Evolutionary conservation across 495 filamentous ascomycete genomes (phyloP), one percentile per base, ranked within the genome.

Genomic region (Bacidia rubella): DNA sequence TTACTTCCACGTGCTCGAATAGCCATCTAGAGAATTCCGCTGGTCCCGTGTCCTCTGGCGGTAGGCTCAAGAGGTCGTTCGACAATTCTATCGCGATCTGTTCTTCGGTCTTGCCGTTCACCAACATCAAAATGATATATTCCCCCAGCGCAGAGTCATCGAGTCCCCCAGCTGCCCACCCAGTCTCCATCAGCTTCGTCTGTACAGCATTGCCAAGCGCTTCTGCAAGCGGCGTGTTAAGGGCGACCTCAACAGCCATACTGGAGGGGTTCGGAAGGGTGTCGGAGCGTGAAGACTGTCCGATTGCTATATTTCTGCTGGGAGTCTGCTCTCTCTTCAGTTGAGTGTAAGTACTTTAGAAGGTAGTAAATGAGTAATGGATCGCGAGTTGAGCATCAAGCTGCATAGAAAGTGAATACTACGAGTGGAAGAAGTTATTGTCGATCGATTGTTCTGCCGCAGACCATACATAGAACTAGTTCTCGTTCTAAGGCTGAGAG

Each of bases 41-140:
- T 7, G 88, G 85, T 51, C 84, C 82, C 49, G 82, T 78, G 62
- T 95, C 87, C 47, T 93, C 88, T 50, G 86, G 81, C 0, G 79
- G 81, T 1, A 96, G 78, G 24, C 79, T 81, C 1, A 98, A 77
- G 39, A 97, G 77, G 59, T 98, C 93, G 53, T 83, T 86, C 9
- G 88, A 82, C 11, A 97, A 80, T 63, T 98, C 92, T 24, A 79
- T 77, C 2, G 89, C 86, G 56, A 97, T 88, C 60, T 95, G 83
- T 42, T 87, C 79, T 63, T 92, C 82, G 5, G 83, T 86, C 68
- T 95, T 95, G 53, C 89, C 86, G 65, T 96, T 96, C 53, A 83
- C 86, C 25, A 98, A 76, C 90, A 96, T 97, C 50, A 95, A 75
- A 43, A 95, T 84, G 56, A 98, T 90, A 65, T 96, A 98, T 68